Conservation (phyloP, 108 stramenopile species). For the Cyclotella atomus region DNA sequence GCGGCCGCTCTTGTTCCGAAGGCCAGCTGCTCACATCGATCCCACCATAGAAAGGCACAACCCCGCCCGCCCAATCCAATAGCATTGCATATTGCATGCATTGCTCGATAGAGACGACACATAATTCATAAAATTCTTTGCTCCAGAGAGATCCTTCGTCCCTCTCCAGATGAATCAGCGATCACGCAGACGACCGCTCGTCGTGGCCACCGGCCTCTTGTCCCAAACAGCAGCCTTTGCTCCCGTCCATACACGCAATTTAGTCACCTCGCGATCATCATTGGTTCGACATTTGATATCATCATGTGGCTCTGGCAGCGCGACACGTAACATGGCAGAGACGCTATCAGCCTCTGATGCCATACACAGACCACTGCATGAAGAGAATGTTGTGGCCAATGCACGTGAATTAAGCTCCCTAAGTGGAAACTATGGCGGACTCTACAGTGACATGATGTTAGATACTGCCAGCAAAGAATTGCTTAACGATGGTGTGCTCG, state of each 20-base stretch:
- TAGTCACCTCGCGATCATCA: neutral
- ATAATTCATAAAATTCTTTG: too few relatives aligned
- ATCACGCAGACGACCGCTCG: neutral
- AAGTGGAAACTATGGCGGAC: conserved; percentile 14
- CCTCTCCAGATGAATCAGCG: too few relatives aligned
- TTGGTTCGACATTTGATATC: neutral
- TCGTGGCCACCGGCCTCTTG: neutral
- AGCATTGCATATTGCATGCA: too few relatives aligned
- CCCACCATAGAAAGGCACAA: too few relatives aligned
- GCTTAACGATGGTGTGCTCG: neutral
- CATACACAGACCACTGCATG: conserved; percentile 6
- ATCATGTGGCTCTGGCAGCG: neutral
- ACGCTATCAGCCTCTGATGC: neutral
- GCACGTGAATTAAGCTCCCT: conserved; percentile 3
- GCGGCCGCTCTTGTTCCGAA: too few relatives aligned
- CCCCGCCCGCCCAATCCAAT: too few relatives aligned
- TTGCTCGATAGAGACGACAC: too few relatives aligned
- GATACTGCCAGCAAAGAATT: neutral
- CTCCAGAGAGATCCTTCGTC: too few relatives aligned
- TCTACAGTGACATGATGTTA: neutral
- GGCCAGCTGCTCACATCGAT: too few relatives aligned
- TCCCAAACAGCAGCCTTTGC: neutral
- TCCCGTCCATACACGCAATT: neutral
- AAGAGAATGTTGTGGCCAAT: neutral
- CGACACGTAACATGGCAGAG: too few relatives aligned